Evolutionary conservation across 2,329 filamentous ascomycete species (phyloP), one percentile per base, ranked within the genome.

Genomic region (Aspergillus aculeatinus): DNA sequence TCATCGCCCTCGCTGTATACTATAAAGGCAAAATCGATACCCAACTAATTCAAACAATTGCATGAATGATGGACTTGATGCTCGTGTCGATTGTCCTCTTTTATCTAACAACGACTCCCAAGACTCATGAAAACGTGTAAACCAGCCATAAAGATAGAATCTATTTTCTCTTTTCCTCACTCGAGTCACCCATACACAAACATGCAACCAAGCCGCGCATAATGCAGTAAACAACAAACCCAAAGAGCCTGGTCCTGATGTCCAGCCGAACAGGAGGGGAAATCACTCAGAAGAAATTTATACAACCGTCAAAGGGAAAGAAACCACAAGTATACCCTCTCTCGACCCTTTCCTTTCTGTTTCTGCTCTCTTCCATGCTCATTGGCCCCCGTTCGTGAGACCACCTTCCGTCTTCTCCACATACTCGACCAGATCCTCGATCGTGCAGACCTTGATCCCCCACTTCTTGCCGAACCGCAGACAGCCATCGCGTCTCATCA

Each of bases 371-470:
- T 16, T 19, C 19, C 39, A 9, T 44, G 25, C 48, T 74, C 63
- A 75, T 64, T 72, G 65, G 63, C 72, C 72, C 33, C 76, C 76
- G 71, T 79, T 79, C 23, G 60, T 33, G 51, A 68, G 47, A 51
- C 57, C 56, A 42, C 87, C 88, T 79, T 93, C 88, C 44, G 82
- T 87, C 81, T 87, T 88, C 76, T 95, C 89, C 60, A 96, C 80
- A 74, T 96, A 90, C 59, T 81, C 82, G 29, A 94, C 89, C 78
- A 99, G 77, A 77, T 94, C 92, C 74, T 94, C 92, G 78, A 99
- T 98, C 31, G 95, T 98, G 79, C 93, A 96, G 60, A 96, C 92
- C 81, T 90, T 95, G 68, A 99, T 81, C 4, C 92, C 92, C 87
- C 90, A 98, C 77, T 84, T 87, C 77, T 87, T 87, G 29, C 92